These are phyloP conservation scores for Avena sativa DNA, from an alignment of 176 grass and related monocot species.

Conservation along the genomic window DNA sequence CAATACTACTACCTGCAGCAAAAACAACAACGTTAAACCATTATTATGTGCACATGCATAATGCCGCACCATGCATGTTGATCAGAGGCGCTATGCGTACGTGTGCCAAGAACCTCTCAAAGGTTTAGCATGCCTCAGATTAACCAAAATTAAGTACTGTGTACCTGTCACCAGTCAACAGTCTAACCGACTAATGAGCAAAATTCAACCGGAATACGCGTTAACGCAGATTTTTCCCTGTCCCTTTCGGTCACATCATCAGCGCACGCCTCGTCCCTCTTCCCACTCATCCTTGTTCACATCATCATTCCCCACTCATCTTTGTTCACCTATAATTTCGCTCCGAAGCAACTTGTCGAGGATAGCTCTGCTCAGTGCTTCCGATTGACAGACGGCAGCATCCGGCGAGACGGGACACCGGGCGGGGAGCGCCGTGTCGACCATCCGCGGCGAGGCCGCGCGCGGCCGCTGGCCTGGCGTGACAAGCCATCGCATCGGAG, in stretches of 20 bases:
- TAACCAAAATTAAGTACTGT: background rate
- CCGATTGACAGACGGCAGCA: conserved; percentile 31
- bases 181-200: background rate
- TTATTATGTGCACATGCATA: too few species aligned
- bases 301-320: background rate
- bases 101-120: too few species aligned
- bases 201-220: background rate
- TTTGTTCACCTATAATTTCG: background rate
- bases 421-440: conserved; percentile 1
- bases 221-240: background rate
- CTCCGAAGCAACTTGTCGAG: conserved; percentile 1
- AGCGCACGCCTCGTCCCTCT: too few species aligned
- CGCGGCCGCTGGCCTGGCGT: background rate
- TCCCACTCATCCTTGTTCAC: conserved; percentile 8
- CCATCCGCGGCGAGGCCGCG: conserved; percentile 2
- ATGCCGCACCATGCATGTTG: too few species aligned
- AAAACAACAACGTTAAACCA: too few species aligned
- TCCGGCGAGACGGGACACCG: background rate
- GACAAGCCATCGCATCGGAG: background rate
- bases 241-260: conserved; percentile 1
- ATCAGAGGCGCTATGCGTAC: too few species aligned
- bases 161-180: background rate
- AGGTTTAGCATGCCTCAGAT: too few species aligned
- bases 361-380: background rate
- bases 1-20: background rate